These are phyloP conservation scores for Mycena vitilis DNA, from an alignment of 768 basidiomycete species.

Conservation along the genomic window DNA sequence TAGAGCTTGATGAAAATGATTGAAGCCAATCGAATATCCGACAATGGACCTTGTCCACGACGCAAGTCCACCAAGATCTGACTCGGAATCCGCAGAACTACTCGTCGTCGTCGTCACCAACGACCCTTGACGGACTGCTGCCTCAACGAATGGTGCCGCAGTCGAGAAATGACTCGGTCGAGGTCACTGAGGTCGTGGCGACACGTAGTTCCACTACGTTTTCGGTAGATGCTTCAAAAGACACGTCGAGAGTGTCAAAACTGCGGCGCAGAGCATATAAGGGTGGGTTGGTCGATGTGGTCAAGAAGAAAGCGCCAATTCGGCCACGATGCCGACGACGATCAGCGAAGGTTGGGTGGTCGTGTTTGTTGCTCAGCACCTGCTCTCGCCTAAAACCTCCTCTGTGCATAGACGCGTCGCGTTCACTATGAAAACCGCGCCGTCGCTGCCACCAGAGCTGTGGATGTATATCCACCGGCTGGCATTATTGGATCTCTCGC, in stretches of 20 bases:
- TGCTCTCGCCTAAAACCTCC: not conserved
- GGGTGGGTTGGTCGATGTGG: not conserved
- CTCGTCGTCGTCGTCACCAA: too few species aligned
- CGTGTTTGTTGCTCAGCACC: constrained; percentile 1
- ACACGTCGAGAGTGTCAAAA: too few species aligned
- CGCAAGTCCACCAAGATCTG: too few species aligned
- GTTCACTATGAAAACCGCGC: not conserved
- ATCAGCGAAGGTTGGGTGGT: constrained; percentile 14
- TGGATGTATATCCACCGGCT: constrained; percentile 25
- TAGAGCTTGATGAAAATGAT: too few species aligned
- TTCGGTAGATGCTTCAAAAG: not conserved
- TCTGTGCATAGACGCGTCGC: not conserved
- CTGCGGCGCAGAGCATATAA: not conserved
- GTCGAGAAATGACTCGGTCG: constrained; percentile 5
- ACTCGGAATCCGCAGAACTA: too few species aligned
- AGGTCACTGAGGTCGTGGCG: constrained; percentile 4
- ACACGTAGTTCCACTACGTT: constrained; percentile 5
- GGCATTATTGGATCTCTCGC: constrained; percentile 1
- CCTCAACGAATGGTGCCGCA: not conserved
- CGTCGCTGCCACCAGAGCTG: constrained; percentile 12
- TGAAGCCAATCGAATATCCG: too few species aligned
- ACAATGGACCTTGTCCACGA: too few species aligned
- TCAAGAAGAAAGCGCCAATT: not conserved
- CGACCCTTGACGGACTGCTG: too few species aligned
- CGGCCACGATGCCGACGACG: not conserved